These are phyloP conservation scores for Talaromyces sp. DNA, from an alignment of 2,329 filamentous ascomycete species.

Conservation along the genomic window DNA sequence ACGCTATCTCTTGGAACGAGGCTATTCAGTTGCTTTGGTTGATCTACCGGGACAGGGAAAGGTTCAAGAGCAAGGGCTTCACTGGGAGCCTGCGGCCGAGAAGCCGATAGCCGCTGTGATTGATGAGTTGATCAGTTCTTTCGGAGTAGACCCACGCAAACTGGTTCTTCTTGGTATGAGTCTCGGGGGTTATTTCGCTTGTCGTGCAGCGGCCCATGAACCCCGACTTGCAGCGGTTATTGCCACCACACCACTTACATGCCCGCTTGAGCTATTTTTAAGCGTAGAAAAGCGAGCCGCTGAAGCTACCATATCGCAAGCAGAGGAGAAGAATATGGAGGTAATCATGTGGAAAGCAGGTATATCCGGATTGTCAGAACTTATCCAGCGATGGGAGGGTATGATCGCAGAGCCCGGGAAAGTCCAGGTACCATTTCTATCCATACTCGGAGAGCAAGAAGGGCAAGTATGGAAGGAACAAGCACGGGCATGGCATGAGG, in stretches of 20 bases:
- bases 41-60: not conserved
- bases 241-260: not conserved
- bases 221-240: not conserved
- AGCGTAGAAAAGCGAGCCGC: not conserved
- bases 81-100: not conserved
- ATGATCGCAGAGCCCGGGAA: not conserved
- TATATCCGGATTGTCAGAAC: not conserved
- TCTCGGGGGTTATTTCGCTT: not conserved
- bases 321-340: not conserved
- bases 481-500: not conserved
- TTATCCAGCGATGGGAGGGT: not conserved
- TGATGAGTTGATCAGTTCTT: not conserved
- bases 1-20: not conserved
- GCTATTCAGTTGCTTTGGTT: not conserved
- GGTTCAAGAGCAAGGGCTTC: not conserved
- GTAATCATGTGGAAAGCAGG: not conserved
- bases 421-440: slow-evolving; percentile 3
- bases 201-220: not conserved
- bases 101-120: not conserved
- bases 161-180: not conserved
- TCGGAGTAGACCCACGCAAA: not conserved
- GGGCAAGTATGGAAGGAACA: not conserved
- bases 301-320: not conserved
- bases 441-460: not conserved
- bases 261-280: not conserved